Percentiles rank a stretch among this genome's conserved stretches.
Conservation (phyloP, 768 basidiomycete genomes). For the Agaricus subrufescens region DNA sequence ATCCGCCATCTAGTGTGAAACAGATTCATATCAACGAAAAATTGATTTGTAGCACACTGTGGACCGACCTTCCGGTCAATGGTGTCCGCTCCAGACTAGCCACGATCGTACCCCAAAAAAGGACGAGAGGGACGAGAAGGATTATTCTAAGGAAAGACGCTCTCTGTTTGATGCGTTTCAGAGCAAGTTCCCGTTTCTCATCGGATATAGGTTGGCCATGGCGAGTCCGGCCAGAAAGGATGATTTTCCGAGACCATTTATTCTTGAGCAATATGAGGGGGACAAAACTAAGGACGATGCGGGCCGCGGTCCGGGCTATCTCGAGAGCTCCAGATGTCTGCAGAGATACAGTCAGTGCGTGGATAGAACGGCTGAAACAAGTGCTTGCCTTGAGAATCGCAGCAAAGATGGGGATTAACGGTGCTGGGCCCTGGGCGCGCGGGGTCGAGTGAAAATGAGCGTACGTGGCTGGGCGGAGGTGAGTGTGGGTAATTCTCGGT, state of each 20-base stretch:
- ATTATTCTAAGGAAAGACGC: conserved; percentile 50
- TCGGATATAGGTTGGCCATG: conserved; percentile 48
- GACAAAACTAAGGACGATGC: conserved; percentile 71
- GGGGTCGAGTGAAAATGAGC: conserved; percentile 34
- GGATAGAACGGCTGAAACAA: not conserved
- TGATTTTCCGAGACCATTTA: conserved; percentile 41
- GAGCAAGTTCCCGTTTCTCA: conserved; percentile 42
- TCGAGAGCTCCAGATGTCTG: conserved; percentile 75
- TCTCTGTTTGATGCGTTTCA: conserved; percentile 44
- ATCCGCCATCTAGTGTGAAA: conserved; percentile 62
- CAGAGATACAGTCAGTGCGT: not conserved
- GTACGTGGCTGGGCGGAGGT: not conserved
- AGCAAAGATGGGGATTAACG: conserved; percentile 49
- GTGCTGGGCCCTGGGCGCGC: conserved; percentile 18
- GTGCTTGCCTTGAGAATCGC: conserved; percentile 55
- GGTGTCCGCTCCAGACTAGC: conserved; percentile 77
- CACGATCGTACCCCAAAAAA: conserved; percentile 67
- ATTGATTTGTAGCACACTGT: not conserved
- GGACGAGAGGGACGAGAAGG: conserved; percentile 51
- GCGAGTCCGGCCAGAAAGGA: conserved; percentile 44
- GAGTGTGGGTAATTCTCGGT: not conserved
- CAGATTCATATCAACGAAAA: conserved; percentile 3
- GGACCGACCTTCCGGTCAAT: conserved; percentile 74
- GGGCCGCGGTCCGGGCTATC: conserved; percentile 61
- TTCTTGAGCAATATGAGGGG: conserved; percentile 65